These are phyloP conservation scores for Pseudocercospora macadamiae DNA, from an alignment of 2,329 filamentous ascomycete species.

Conservation along the genomic window DNA sequence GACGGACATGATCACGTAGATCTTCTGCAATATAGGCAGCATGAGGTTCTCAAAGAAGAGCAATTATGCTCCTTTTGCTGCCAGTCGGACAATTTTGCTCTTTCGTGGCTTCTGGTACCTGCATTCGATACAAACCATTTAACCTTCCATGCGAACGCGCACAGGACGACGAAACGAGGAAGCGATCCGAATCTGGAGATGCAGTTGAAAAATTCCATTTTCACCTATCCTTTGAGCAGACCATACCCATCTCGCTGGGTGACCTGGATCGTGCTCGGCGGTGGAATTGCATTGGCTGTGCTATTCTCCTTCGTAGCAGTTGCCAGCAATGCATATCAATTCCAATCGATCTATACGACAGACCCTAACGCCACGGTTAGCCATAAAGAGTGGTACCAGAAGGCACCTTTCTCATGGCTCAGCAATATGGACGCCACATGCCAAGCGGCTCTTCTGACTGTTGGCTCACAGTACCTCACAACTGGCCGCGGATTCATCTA, in stretches of 20 bases:
- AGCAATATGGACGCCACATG: slow-evolving; percentile 14
- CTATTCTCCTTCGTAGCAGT: slow-evolving; percentile 17
- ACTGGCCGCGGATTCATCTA: slow-evolving; percentile 11
- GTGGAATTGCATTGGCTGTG: slow-evolving; percentile 3
- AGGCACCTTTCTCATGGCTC: slow-evolving; percentile 13
- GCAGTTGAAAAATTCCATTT: background rate
- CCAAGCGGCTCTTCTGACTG: slow-evolving; percentile 11
- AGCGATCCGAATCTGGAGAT: too few relatives aligned
- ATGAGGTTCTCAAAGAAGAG: too few relatives aligned
- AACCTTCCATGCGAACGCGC: background rate
- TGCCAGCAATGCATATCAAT: slow-evolving; percentile 14
- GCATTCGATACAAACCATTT: too few relatives aligned
- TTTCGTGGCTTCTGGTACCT: background rate
- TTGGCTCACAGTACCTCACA: slow-evolving; percentile 12
- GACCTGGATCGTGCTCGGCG: slow-evolving; percentile 6
- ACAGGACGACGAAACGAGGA: too few relatives aligned
- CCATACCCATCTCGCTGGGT: slow-evolving; percentile 7
- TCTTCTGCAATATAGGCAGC: background rate
- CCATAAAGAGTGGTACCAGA: slow-evolving; percentile 14
- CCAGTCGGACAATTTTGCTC: background rate
- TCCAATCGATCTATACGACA: slow-evolving; percentile 13
- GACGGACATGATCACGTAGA: background rate
- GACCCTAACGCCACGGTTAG: slow-evolving; percentile 12
- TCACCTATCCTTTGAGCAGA: slow-evolving; percentile 13
- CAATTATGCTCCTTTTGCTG: background rate